These are phyloP conservation scores for Pichia thaimueangensis DNA, from an alignment of 805 yeast species.

Conservation along the genomic window DNA sequence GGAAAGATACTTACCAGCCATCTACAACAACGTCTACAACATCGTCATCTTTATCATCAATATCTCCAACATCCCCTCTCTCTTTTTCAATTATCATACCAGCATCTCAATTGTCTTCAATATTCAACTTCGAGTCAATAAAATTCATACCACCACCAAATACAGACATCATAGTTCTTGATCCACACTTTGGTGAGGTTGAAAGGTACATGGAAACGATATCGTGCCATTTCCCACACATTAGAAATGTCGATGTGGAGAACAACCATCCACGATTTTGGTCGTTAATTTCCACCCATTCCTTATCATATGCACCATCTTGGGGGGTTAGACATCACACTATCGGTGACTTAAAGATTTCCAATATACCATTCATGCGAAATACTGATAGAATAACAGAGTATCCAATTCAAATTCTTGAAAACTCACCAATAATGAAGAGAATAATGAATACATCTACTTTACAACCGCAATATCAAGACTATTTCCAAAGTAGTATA, in stretches of 20 bases:
- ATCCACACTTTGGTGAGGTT: slow-evolving; percentile 20
- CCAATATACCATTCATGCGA: slow-evolving; percentile 14
- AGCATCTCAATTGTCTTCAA: slow-evolving; percentile 3
- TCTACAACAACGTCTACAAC: not conserved
- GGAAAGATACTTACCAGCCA: not conserved
- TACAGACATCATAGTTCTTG: slow-evolving; percentile 22
- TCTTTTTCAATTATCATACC: slow-evolving; percentile 6
- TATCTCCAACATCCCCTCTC: too few species aligned
- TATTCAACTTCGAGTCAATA: not conserved
- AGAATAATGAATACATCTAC: slow-evolving; percentile 11
- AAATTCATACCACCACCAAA: slow-evolving; percentile 9
- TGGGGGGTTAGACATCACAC: slow-evolving; percentile 21
- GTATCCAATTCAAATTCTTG: slow-evolving; percentile 10
- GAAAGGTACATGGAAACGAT: slow-evolving; percentile 11
- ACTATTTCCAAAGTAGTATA: slow-evolving; percentile 1
- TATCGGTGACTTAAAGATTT: slow-evolving; percentile 20
- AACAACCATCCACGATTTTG: slow-evolving; percentile 25
- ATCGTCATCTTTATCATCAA: not conserved
- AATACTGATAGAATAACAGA: not conserved
- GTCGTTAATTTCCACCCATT: slow-evolving; percentile 20
- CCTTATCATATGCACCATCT: slow-evolving; percentile 11
- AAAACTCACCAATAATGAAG: slow-evolving; percentile 12
- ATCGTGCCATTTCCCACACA: slow-evolving; percentile 4
- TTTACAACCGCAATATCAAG: slow-evolving; percentile 5
- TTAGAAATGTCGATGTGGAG: too few species aligned